Percentiles rank a stretch among this genome's conserved stretches.
Conservation (phyloP, 257 asterid genomes). For the Gynochthodes officinalis region DNA sequence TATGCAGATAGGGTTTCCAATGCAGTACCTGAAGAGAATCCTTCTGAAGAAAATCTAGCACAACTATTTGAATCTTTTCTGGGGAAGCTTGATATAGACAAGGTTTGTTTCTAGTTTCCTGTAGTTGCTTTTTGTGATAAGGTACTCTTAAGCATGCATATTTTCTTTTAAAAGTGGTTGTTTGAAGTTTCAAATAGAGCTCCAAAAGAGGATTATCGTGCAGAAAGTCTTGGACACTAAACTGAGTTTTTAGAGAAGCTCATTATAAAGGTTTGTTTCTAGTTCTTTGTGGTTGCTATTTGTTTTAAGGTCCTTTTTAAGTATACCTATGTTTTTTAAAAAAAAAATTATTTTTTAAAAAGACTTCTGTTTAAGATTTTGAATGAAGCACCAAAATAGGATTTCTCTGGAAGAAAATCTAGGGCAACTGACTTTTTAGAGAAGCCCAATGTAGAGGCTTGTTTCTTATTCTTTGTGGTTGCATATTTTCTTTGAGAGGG, state of each 20-base stretch:
- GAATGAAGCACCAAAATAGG: conserved; percentile 20
- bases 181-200: conserved; percentile 1
- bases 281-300: neutral
- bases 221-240: conserved; percentile 9
- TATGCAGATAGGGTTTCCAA: conserved; percentile 8
- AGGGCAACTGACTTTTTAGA: neutral
- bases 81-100: conserved; percentile 25
- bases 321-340: no score
- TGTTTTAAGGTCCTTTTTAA: no score
- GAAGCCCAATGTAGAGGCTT: neutral
- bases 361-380: neutral
- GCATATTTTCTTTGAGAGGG: no score
- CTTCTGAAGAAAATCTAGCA: conserved; percentile 14
- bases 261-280: neutral
- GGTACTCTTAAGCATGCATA: neutral
- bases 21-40: conserved; percentile 22
- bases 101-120: conserved; percentile 23
- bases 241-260: neutral
- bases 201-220: conserved; percentile 21
- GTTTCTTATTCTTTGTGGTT: neutral
- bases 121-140: neutral
- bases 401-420: conserved; percentile 17
- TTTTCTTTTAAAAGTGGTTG: neutral
- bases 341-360: no score
- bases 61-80: conserved; percentile 19